Evolutionary conservation across 345 rosid genomes (phyloP).

Genomic region (Syzygium oleosum): DNA sequence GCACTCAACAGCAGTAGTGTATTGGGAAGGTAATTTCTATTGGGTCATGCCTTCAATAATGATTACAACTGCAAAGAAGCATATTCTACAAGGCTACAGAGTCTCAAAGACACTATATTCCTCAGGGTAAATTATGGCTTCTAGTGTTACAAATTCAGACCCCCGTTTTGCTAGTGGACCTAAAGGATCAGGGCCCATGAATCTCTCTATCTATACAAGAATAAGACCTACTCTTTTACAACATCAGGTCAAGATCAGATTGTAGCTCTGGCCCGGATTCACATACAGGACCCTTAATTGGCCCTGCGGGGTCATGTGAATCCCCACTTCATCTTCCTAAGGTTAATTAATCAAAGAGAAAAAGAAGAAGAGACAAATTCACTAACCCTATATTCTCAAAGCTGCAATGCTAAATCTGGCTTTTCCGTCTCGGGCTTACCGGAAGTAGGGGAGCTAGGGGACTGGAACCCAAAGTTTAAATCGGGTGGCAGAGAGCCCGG

Average conservation of each 20-base stretch:
- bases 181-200: neutral
- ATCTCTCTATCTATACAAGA: neutral
- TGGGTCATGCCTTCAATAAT: neutral
- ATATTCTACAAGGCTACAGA: neutral
- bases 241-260: neutral
- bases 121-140: neutral
- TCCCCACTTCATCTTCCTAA: conserved; percentile 13
- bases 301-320: neutral
- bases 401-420: conserved; percentile 58
- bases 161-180: neutral
- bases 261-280: neutral
- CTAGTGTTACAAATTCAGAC: neutral
- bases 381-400: conserved; percentile 14
- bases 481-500: conserved; percentile 31
- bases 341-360: conserved; percentile 11
- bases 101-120: neutral
- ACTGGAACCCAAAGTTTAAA: conserved; percentile 31
- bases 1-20: neutral
- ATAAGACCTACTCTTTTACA: neutral
- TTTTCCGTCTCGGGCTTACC: conserved; percentile 25
- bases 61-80: neutral
- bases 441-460: conserved; percentile 34
- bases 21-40: neutral
- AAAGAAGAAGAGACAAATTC: neutral
- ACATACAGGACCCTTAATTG: neutral